A percentile compares a stretch with the other conserved stretches of the same genome.
These are phyloP conservation scores for Diaporthe sp. DNA, from an alignment of 2,329 filamentous ascomycete genomes.

Conservation along the genomic window DNA sequence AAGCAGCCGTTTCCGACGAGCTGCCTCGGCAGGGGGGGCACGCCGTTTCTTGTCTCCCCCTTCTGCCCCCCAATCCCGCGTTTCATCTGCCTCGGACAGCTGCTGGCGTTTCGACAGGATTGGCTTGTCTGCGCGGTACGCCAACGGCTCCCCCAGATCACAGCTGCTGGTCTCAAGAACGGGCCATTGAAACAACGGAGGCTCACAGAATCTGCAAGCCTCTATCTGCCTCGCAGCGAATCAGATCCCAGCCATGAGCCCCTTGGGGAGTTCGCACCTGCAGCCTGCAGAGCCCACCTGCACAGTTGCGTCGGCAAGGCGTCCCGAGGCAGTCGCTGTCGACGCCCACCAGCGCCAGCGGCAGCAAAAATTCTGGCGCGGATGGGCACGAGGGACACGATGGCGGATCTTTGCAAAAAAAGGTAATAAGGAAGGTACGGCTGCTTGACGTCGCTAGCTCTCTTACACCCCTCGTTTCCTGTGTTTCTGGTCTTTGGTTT, in stretches of 20 bases:
- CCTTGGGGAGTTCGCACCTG: background rate
- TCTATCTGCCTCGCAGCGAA: slow-evolving; percentile 28
- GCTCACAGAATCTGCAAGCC: background rate
- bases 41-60: background rate
- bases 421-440: slow-evolving; percentile 20
- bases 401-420: background rate
- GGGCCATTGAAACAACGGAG: slow-evolving; percentile 35
- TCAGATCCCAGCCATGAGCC: background rate
- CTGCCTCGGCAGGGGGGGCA: slow-evolving; percentile 1
- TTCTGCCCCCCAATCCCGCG: slow-evolving; percentile 6
- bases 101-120: slow-evolving; percentile 27
- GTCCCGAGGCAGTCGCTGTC: slow-evolving; percentile 6
- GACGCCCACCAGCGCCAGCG: slow-evolving; percentile 4
- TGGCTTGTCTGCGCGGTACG: slow-evolving; percentile 34
- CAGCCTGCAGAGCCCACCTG: slow-evolving; percentile 16
- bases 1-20: background rate
- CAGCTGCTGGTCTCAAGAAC: slow-evolving; percentile 33
- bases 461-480: background rate
- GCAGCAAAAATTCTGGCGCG: background rate
- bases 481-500: slow-evolving; percentile 3
- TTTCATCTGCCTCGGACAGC: slow-evolving; percentile 28
- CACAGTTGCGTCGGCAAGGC: slow-evolving; percentile 2
- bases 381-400: background rate
- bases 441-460: background rate
- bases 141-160: slow-evolving; percentile 19